Percentiles rank a stretch among this genome's conserved stretches.
phyloP scores from a whole-genome alignment of 176 grass and related monocot genomes.

The Pharus latifolius region DNA sequence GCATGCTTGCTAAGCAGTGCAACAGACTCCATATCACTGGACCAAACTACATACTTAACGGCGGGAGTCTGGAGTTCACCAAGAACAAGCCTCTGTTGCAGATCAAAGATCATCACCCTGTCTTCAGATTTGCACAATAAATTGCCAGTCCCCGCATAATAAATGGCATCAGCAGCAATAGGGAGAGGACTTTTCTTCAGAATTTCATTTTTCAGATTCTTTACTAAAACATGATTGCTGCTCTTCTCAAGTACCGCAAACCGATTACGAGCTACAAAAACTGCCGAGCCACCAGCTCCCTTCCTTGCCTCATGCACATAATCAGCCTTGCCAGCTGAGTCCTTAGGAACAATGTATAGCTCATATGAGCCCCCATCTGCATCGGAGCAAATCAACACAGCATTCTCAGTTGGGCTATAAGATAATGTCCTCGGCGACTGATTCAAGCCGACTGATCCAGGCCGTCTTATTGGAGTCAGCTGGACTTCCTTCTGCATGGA shows the following conservation, averaged over 20 bases:
- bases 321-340: constrained; percentile 66
- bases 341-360: constrained; percentile 75
- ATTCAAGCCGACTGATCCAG: constrained; percentile 70
- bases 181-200: constrained; percentile 84
- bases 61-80: constrained; percentile 75
- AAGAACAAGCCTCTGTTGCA: constrained; percentile 78
- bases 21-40: constrained; percentile 89
- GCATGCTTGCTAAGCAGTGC: constrained; percentile 93
- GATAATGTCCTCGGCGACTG: constrained; percentile 77
- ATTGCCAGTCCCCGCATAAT: constrained; percentile 88
- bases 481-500: constrained; percentile 72
- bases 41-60: constrained; percentile 90
- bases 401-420: constrained; percentile 88
- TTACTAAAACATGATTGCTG: constrained; percentile 70
- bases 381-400: constrained; percentile 85
- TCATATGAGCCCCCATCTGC: constrained; percentile 86
- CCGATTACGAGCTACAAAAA: constrained; percentile 78
- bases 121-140: constrained; percentile 86
- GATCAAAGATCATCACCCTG: constrained; percentile 74
- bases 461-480: constrained; percentile 59
- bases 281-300: constrained; percentile 61
- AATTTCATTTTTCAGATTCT: constrained; percentile 91
- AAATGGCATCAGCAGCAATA: constrained; percentile 81
- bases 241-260: constrained; percentile 94
- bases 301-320: constrained; percentile 80